Evolutionary conservation across 257 asterid genomes (phyloP).

Genomic region (Solanum megistacrolobum): DNA sequence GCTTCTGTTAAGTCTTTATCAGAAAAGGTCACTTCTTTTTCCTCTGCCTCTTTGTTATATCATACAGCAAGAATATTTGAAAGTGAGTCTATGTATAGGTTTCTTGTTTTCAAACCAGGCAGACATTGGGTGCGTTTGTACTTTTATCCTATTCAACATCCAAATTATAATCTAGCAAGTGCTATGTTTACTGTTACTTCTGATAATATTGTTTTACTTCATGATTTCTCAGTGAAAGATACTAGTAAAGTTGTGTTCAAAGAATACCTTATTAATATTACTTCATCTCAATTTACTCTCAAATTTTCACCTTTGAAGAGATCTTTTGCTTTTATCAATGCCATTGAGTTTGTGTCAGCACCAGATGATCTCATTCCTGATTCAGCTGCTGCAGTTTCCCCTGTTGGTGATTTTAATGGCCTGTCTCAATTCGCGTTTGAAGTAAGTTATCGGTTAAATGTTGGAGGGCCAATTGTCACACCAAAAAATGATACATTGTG

Average conservation of each 20-base stretch:
- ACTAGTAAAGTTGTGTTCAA: conserved; percentile 26
- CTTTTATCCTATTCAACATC: conserved; percentile 57
- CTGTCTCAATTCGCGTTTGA: conserved; percentile 38
- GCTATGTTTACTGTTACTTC: conserved; percentile 54
- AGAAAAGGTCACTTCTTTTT: conserved; percentile 1
- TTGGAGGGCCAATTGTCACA: conserved; percentile 67
- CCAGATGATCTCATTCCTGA: conserved; percentile 54
- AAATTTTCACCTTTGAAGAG: conserved; percentile 66
- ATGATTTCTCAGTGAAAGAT: conserved; percentile 60
- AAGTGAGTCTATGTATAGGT: conserved; percentile 56
- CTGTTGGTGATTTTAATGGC: conserved; percentile 39
- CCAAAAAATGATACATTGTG: conserved; percentile 63
- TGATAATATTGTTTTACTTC: conserved; percentile 52
- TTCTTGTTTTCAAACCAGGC: conserved; percentile 48
- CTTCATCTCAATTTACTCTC: conserved; percentile 54
- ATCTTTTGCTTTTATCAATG: conserved; percentile 68
- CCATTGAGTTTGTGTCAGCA: conserved; percentile 77
- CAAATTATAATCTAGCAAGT: conserved; percentile 46
- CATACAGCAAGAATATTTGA: conserved; percentile 54
- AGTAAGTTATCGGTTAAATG: conserved; percentile 50
- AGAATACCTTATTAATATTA: conserved; percentile 69
- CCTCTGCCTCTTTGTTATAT: conserved; percentile 27
- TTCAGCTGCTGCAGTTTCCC: conserved; percentile 47
- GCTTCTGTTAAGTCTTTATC: conserved; percentile 34
- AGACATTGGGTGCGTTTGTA: conserved; percentile 65